A percentile compares a stretch with the other conserved stretches of the same genome.
These are phyloP conservation scores for Rhodotorula paludigena DNA, from an alignment of 768 basidiomycete species.

Conservation along the genomic window DNA sequence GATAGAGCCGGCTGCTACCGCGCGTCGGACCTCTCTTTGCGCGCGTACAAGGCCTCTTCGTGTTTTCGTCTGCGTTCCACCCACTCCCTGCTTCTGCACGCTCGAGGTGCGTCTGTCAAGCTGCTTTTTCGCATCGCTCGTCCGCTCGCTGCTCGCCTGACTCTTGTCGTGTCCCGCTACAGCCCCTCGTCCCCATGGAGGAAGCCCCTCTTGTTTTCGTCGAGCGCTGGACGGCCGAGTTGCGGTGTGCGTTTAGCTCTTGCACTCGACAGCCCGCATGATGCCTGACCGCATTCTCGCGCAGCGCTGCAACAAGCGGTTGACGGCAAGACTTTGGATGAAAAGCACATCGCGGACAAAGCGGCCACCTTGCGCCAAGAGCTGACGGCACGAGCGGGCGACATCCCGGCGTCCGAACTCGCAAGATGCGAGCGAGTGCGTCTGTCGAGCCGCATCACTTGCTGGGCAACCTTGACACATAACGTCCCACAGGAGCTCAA, in stretches of 20 bases:
- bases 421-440: slow-evolving; percentile 25
- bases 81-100: no score
- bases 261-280: fast-evolving
- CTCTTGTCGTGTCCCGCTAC: not conserved
- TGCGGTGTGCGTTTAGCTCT: not conserved
- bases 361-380: not conserved
- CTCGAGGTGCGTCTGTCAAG: not conserved
- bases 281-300: not conserved
- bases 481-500: slow-evolving; percentile 15
- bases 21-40: no score
- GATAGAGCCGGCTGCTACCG: no score
- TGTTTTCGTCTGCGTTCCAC: no score
- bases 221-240: slow-evolving; percentile 18
- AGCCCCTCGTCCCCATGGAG: slow-evolving; percentile 6
- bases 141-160: not conserved
- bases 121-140: not conserved
- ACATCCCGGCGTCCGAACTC: slow-evolving; percentile 16
- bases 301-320: not conserved
- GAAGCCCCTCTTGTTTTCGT: slow-evolving; percentile 10
- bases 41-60: no score
- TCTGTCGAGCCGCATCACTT: not conserved
- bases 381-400: slow-evolving; percentile 16
- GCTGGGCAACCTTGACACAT: no score
- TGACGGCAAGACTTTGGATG: no score
- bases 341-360: not conserved